phyloP scores from a whole-genome alignment of 2,329 filamentous ascomycete genomes.

The Stachybotrys elegans region DNA sequence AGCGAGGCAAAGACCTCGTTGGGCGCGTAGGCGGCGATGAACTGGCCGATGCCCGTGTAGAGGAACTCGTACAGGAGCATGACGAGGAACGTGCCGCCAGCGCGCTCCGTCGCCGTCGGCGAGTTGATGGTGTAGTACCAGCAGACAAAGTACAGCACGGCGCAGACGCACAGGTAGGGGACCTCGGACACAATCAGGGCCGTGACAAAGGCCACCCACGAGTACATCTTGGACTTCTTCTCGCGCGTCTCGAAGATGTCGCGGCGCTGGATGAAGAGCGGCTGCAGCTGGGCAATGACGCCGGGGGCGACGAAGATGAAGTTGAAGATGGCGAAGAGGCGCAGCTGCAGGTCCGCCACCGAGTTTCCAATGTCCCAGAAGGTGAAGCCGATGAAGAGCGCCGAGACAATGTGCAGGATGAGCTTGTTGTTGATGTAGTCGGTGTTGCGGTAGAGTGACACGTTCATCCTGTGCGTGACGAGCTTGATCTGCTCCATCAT shows the following conservation, averaged over 20 bases:
- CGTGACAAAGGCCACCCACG: constrained; percentile 54
- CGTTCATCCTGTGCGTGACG: constrained; percentile 58
- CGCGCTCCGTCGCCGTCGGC: constrained; percentile 33
- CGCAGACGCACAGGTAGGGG: constrained; percentile 39
- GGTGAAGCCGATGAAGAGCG: constrained; percentile 56
- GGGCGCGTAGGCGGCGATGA: constrained; percentile 58
- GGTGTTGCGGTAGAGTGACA: constrained; percentile 60
- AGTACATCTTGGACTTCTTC: constrained; percentile 58
- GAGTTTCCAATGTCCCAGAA: constrained; percentile 55
- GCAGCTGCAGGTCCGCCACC: constrained; percentile 45
- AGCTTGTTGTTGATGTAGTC: constrained; percentile 64
- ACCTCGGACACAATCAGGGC: constrained; percentile 44
- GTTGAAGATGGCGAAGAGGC: constrained; percentile 57
- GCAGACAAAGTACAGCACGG: constrained; percentile 43
- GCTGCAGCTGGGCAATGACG: constrained; percentile 54
- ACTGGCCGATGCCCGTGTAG: constrained; percentile 57
- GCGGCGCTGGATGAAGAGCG: constrained; percentile 50
- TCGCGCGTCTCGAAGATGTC: constrained; percentile 55
- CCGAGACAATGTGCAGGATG: constrained; percentile 46
- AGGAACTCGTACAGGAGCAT: constrained; percentile 57
- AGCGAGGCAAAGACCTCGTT: constrained; percentile 56
- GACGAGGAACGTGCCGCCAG: constrained; percentile 48
- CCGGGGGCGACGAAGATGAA: constrained; percentile 59
- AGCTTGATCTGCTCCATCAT: constrained; percentile 59
- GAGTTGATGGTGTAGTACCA: constrained; percentile 58